These are phyloP conservation scores for Melampsora americana DNA, from an alignment of 1,284 basidiomycete species.

Conservation along the genomic window DNA sequence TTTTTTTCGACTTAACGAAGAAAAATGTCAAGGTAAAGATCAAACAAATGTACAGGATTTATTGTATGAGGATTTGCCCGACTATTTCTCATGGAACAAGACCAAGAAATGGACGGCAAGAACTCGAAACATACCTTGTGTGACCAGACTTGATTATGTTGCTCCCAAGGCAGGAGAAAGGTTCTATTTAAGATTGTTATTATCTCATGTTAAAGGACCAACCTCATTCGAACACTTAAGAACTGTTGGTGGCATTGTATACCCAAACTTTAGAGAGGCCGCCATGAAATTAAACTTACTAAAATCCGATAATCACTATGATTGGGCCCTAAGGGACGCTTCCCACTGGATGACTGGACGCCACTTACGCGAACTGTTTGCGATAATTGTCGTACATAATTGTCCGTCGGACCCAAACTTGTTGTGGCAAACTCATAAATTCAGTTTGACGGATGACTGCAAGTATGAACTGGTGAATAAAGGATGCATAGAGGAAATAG, in stretches of 20 bases:
- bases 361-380: not conserved
- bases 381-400: too few relatives aligned
- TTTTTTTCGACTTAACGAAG: too few relatives aligned
- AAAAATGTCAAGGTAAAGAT: too few relatives aligned
- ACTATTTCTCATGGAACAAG: slow-evolving; percentile 4
- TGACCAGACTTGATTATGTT: slow-evolving; percentile 54
- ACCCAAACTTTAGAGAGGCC: too few relatives aligned
- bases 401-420: not conserved
- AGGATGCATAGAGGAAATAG: too few relatives aligned
- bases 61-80: not conserved
- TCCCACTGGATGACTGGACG: slow-evolving; percentile 49
- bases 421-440: not conserved
- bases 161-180: slow-evolving; percentile 54
- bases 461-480: too few relatives aligned
- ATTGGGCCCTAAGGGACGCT: slow-evolving; percentile 57
- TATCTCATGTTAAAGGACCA: slow-evolving; percentile 54
- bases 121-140: too few relatives aligned
- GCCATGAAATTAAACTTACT: slow-evolving; percentile 57
- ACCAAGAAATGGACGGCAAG: too few relatives aligned
- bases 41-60: too few relatives aligned
- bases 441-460: not conserved
- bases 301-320: slow-evolving; percentile 54
- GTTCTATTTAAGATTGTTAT: slow-evolving; percentile 56
- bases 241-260: slow-evolving; percentile 50
- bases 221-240: slow-evolving; percentile 54